phyloP scores from a whole-genome alignment of 805 yeast species.

The Candida arabinofermentans region DNA sequence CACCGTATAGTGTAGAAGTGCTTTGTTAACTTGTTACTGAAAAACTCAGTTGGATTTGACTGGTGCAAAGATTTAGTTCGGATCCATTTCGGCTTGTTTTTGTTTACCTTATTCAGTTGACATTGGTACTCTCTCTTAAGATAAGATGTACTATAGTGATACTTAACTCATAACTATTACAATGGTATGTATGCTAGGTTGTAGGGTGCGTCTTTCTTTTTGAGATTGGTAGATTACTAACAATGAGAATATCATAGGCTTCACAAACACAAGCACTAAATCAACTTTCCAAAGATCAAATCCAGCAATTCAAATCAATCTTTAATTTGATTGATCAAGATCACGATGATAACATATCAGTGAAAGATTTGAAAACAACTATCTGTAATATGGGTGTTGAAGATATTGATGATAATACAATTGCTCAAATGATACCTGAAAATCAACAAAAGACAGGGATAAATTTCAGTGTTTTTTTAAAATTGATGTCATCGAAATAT shows the following conservation, averaged over 20 bases:
- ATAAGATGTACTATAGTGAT: too few relatives aligned
- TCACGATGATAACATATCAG: slow-evolving; percentile 62
- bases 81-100: too few relatives aligned
- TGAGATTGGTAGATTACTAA: too few relatives aligned
- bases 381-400: slow-evolving; percentile 49
- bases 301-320: slow-evolving; percentile 64
- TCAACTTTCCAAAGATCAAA: slow-evolving; percentile 56
- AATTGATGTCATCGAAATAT: slow-evolving; percentile 55
- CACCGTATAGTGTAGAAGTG: too few relatives aligned
- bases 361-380: slow-evolving; percentile 50
- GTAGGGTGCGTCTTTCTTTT: too few relatives aligned
- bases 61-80: too few relatives aligned
- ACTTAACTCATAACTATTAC: too few relatives aligned
- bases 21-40: too few relatives aligned
- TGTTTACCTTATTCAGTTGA: too few relatives aligned
- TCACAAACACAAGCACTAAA: not conserved
- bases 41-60: too few relatives aligned
- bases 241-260: not conserved
- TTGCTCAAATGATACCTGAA: slow-evolving; percentile 47
- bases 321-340: slow-evolving; percentile 81
- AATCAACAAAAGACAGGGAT: slow-evolving; percentile 30
- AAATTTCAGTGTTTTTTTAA: slow-evolving; percentile 62
- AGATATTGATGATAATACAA: slow-evolving; percentile 35
- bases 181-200: too few relatives aligned
- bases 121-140: too few relatives aligned